Conservation (phyloP, 2,329 filamentous ascomycete genomes). For the Colletotrichum gloeosporioides region DNA sequence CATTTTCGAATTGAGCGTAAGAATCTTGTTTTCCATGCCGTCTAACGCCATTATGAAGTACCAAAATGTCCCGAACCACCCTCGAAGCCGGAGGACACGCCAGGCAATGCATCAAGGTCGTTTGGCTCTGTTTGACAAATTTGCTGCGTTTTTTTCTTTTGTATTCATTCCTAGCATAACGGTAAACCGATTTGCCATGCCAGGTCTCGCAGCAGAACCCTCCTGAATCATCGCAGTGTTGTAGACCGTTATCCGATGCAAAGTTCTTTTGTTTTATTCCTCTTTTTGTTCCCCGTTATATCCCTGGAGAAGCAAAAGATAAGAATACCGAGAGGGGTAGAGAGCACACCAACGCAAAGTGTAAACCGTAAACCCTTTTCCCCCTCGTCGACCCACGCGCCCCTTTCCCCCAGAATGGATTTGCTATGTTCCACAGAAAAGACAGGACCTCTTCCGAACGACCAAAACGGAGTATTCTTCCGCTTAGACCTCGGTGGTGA, state of each 20-base stretch:
- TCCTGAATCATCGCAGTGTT: conserved; percentile 20
- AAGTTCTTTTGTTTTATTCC: neutral
- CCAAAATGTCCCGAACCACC: neutral
- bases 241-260: conserved; percentile 24
- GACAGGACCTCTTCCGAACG: neutral
- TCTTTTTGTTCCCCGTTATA: conserved; percentile 12
- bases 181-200: conserved; percentile 19
- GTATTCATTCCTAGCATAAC: conserved; percentile 23
- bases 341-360: conserved; percentile 22
- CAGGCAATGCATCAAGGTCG: conserved; percentile 11
- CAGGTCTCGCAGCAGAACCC: conserved; percentile 17
- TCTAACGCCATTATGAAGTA: conserved; percentile 3
- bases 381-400: neutral
- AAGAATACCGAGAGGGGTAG: neutral
- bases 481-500: conserved; percentile 88
- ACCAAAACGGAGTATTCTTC: neutral
- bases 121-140: neutral
- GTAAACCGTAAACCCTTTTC: conserved; percentile 5
- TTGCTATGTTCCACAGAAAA: neutral
- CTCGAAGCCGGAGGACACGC: neutral
- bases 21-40: conserved; percentile 3
- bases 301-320: neutral
- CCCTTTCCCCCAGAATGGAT: conserved; percentile 8
- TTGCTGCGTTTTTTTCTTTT: conserved; percentile 21
- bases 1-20: conserved; percentile 6